These are phyloP conservation scores for Candida ortonii DNA, from an alignment of 805 yeast species.

Conservation along the genomic window DNA sequence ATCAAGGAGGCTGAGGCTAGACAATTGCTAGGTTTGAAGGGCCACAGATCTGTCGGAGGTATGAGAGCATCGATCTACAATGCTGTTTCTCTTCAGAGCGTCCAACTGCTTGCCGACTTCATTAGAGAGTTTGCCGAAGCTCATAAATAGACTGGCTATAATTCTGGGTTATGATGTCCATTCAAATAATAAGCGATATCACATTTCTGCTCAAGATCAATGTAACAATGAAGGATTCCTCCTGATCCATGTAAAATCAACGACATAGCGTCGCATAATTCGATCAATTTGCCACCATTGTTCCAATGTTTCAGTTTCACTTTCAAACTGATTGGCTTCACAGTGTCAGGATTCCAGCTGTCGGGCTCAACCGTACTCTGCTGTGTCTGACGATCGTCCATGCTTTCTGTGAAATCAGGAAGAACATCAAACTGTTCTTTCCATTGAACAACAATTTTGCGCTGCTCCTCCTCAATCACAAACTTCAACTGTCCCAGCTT, in stretches of 20 bases:
- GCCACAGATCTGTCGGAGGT: conserved; percentile 97
- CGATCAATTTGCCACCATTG: conserved; percentile 58
- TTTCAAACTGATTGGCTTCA: conserved; percentile 42
- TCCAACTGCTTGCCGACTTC: conserved; percentile 53
- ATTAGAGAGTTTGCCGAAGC: conserved; percentile 57
- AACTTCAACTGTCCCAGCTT: conserved; percentile 49
- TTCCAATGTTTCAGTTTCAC: conserved; percentile 67
- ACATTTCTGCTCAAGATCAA: conserved; percentile 63
- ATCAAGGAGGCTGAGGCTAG: conserved; percentile 59
- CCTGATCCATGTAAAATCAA: conserved; percentile 50
- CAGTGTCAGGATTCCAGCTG: conserved; percentile 10
- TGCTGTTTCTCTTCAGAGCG: conserved; percentile 69
- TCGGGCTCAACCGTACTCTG: conserved; percentile 13
- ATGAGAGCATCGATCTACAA: conserved; percentile 91
- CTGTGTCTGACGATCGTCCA: conserved; percentile 25
- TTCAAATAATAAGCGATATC: conserved; percentile 62
- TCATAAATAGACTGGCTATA: conserved; percentile 17
- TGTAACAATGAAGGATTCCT: conserved; percentile 61
- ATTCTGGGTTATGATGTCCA: conserved; percentile 28
- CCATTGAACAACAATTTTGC: conserved; percentile 57
- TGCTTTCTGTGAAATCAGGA: conserved; percentile 11
- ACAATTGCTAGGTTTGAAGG: conserved; percentile 77
- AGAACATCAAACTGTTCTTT: conserved; percentile 49
- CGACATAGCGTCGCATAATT: conserved; percentile 58
- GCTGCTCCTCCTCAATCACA: conserved; percentile 53